A percentile compares a stretch with the other conserved stretches of the same genome.
These are phyloP conservation scores for Puccinia sorghi DNA, from an alignment of 1,284 basidiomycete genomes.

Conservation along the genomic window DNA sequence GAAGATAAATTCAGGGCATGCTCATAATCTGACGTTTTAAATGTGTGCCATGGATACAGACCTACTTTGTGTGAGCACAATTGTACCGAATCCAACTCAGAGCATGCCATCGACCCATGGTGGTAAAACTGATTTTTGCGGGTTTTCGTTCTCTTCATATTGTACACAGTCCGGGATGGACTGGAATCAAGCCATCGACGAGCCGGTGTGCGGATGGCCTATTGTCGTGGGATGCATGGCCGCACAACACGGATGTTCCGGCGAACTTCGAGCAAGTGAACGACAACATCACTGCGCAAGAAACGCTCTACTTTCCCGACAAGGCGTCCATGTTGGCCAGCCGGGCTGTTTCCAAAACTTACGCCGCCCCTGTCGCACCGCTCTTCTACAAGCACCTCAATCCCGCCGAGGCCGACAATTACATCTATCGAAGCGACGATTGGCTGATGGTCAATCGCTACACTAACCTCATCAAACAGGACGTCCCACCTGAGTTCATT, in stretches of 20 bases:
- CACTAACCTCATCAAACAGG: constrained; percentile 43
- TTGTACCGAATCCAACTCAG: neutral
- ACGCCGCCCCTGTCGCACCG: constrained; percentile 35
- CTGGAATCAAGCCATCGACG: constrained; percentile 24
- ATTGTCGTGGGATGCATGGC: constrained; percentile 48
- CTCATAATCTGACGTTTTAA: neutral
- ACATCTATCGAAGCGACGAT: constrained; percentile 37
- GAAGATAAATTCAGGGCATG: neutral
- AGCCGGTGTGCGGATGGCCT: constrained; percentile 37
- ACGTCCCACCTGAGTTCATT: constrained; percentile 39
- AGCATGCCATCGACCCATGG: neutral
- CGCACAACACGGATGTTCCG: constrained; percentile 9
- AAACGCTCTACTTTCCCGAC: constrained; percentile 42
- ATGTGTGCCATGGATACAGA: neutral
- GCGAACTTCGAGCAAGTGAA: constrained; percentile 1
- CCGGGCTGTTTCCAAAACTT: constrained; percentile 32
- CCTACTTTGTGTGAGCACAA: constrained; percentile 29
- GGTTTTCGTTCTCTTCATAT: neutral
- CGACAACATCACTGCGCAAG: constrained; percentile 26
- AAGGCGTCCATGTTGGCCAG: constrained; percentile 27
- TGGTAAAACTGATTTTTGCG: neutral
- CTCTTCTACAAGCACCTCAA: constrained; percentile 40
- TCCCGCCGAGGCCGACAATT: constrained; percentile 11
- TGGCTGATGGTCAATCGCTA: constrained; percentile 49
- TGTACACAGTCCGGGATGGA: constrained; percentile 36